A percentile compares a stretch with the other conserved stretches of the same genome.
Conservation (phyloP, 371 early-diverging fungal species). For the Rhizopus delemar region DNA sequence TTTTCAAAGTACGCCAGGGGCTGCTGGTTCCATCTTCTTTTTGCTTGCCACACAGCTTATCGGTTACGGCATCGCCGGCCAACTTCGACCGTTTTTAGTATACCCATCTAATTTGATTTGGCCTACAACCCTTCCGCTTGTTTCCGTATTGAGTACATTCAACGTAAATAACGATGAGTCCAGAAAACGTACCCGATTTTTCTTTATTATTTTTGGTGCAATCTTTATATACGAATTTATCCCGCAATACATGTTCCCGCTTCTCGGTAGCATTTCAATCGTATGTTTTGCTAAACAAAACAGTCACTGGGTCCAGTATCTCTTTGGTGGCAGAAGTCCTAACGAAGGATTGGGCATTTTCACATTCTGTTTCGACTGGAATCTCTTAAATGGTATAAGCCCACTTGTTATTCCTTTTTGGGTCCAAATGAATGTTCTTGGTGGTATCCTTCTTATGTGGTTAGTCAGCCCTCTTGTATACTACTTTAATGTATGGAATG, state of each 20-base stretch:
- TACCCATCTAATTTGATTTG: slow-evolving; percentile 85
- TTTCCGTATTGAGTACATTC: slow-evolving; percentile 75
- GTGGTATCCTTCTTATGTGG: slow-evolving; percentile 42
- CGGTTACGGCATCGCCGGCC: slow-evolving; percentile 86
- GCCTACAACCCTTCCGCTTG: slow-evolving; percentile 76
- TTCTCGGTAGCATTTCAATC: slow-evolving; percentile 52
- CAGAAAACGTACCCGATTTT: slow-evolving; percentile 62
- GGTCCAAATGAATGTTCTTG: slow-evolving; percentile 44
- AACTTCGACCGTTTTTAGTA: slow-evolving; percentile 79
- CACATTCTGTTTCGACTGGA: slow-evolving; percentile 56
- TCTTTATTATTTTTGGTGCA: slow-evolving; percentile 45
- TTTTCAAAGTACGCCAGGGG: slow-evolving; percentile 47
- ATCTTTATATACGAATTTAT: slow-evolving; percentile 50
- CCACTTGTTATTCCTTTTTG: slow-evolving; percentile 71
- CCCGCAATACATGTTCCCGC: slow-evolving; percentile 51
- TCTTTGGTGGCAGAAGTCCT: slow-evolving; percentile 49
- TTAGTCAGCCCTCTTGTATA: slow-evolving; percentile 40
- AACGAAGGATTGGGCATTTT: slow-evolving; percentile 57
- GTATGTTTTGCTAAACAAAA: slow-evolving; percentile 41
- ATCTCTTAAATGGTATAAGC: slow-evolving; percentile 48
- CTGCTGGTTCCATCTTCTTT: slow-evolving; percentile 51
- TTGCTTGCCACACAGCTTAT: slow-evolving; percentile 70
- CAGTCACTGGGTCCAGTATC: slow-evolving; percentile 51
- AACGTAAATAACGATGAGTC: slow-evolving; percentile 62
- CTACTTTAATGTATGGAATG: slow-evolving; percentile 49